Conservation (phyloP, 345 rosid genomes). For the Excoecaria cochinchinensis region DNA sequence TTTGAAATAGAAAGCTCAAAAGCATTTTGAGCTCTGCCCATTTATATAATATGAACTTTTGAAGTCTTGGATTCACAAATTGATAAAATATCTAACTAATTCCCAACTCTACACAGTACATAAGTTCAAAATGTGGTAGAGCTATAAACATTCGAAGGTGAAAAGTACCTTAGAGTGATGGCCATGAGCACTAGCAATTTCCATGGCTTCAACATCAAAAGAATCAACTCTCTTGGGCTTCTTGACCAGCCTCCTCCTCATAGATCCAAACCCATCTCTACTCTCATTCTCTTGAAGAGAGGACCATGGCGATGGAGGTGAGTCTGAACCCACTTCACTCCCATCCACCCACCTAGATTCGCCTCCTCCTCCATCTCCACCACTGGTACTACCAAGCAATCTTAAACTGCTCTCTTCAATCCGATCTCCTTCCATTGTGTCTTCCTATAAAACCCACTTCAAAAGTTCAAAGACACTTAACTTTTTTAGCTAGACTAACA, state of each 20-base stretch:
- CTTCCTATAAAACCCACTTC: conserved; percentile 20
- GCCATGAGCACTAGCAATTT: conserved; percentile 58
- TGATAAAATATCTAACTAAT: neutral
- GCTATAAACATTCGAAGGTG: neutral
- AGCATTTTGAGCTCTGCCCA: neutral
- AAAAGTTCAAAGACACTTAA: conserved; percentile 4
- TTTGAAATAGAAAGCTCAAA: neutral
- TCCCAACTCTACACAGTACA: neutral
- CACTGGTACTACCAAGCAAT: conserved; percentile 34
- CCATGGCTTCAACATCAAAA: conserved; percentile 97
- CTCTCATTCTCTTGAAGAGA: conserved; percentile 40
- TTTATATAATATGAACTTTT: neutral
- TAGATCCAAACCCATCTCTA: conserved; percentile 46
- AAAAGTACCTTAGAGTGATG: conserved; percentile 55
- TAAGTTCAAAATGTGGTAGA: neutral
- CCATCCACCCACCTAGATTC: conserved; percentile 95
- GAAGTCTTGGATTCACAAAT: neutral
- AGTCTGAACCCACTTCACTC: conserved; percentile 74
- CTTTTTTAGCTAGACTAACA: neutral
- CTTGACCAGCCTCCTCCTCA: conserved; percentile 77
- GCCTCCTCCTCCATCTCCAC: conserved; percentile 31
- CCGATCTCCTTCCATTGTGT: conserved; percentile 49
- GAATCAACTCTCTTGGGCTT: conserved; percentile 73
- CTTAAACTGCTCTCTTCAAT: conserved; percentile 67
- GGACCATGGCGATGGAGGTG: conserved; percentile 43